These are phyloP conservation scores for Xylaria scruposa DNA, from an alignment of 495 filamentous ascomycete species.

Conservation along the genomic window DNA sequence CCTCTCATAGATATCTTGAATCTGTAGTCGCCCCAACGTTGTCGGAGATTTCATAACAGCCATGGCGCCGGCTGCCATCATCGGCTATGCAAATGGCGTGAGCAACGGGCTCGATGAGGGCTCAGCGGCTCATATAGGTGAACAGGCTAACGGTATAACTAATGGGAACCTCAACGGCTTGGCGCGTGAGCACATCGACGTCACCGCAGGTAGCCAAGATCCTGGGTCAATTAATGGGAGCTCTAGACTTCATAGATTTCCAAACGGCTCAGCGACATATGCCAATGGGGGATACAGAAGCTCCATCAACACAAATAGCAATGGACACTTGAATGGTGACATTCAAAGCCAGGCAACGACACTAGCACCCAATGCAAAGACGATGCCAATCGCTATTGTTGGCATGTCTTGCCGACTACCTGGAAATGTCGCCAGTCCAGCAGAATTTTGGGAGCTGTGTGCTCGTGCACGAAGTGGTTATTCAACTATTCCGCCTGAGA, in stretches of 20 bases:
- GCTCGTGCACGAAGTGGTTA: slow-evolving; percentile 67
- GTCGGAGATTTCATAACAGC: slow-evolving; percentile 40
- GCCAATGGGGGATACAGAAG: slow-evolving; percentile 15
- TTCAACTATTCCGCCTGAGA: slow-evolving; percentile 68
- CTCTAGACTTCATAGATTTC: slow-evolving; percentile 22
- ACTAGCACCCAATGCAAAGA: slow-evolving; percentile 33
- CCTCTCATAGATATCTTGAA: slow-evolving; percentile 27
- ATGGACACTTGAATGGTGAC: slow-evolving; percentile 32
- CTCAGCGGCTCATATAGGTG: slow-evolving; percentile 38
- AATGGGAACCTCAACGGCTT: slow-evolving; percentile 48
- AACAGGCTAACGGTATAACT: slow-evolving; percentile 38
- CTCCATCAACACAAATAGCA: slow-evolving; percentile 25
- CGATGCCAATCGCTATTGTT: slow-evolving; percentile 61
- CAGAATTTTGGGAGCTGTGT: slow-evolving; percentile 64
- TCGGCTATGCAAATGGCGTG: slow-evolving; percentile 46
- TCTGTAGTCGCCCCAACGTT: slow-evolving; percentile 31
- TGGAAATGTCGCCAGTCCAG: slow-evolving; percentile 59
- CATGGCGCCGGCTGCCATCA: slow-evolving; percentile 54
- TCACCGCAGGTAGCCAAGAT: slow-evolving; percentile 28
- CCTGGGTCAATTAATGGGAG: slow-evolving; percentile 30
- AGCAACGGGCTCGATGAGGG: slow-evolving; percentile 37
- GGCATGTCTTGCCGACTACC: slow-evolving; percentile 62
- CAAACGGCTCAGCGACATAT: slow-evolving; percentile 29
- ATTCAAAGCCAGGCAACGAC: slow-evolving; percentile 14
- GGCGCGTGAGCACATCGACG: slow-evolving; percentile 30